These are phyloP conservation scores for Choanephora cucurbitarum DNA, from an alignment of 371 early-diverging fungal species.

Conservation along the genomic window DNA sequence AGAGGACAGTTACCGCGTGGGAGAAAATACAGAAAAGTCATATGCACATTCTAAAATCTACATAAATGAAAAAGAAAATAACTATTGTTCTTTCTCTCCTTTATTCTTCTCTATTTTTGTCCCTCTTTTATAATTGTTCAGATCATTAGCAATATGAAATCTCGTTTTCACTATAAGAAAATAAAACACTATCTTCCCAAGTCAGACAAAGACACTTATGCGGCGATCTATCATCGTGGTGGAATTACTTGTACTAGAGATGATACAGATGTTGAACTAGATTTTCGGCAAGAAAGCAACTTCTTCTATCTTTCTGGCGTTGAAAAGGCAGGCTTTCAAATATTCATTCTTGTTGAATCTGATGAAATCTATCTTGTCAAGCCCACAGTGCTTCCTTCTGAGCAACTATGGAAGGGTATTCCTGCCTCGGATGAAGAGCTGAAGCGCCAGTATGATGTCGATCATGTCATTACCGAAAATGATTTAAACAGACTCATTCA, in stretches of 20 bases:
- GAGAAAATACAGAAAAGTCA: too few relatives aligned
- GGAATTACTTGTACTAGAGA: slow-evolving; percentile 33
- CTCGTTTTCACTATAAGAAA: slow-evolving; percentile 10
- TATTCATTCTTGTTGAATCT: slow-evolving; percentile 40
- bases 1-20: too few relatives aligned
- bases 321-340: slow-evolving; percentile 55
- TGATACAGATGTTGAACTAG: slow-evolving; percentile 56
- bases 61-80: too few relatives aligned
- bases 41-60: too few relatives aligned
- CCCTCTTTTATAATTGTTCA: too few relatives aligned
- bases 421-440: slow-evolving; percentile 38
- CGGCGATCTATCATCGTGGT: slow-evolving; percentile 43
- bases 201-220: slow-evolving; percentile 1
- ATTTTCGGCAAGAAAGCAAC: slow-evolving; percentile 59
- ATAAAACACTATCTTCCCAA: slow-evolving; percentile 18
- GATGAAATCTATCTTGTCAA: slow-evolving; percentile 46
- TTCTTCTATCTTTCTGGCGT: slow-evolving; percentile 62
- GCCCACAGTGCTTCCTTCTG: slow-evolving; percentile 40
- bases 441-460: slow-evolving; percentile 51
- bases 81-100: too few relatives aligned
- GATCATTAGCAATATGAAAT: too few relatives aligned
- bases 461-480: slow-evolving; percentile 38
- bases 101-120: too few relatives aligned
- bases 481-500: slow-evolving; percentile 30
- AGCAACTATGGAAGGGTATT: slow-evolving; percentile 58